These are phyloP conservation scores for Erucastrum elatum DNA, from an alignment of 345 rosid genomes.

Conservation along the genomic window DNA sequence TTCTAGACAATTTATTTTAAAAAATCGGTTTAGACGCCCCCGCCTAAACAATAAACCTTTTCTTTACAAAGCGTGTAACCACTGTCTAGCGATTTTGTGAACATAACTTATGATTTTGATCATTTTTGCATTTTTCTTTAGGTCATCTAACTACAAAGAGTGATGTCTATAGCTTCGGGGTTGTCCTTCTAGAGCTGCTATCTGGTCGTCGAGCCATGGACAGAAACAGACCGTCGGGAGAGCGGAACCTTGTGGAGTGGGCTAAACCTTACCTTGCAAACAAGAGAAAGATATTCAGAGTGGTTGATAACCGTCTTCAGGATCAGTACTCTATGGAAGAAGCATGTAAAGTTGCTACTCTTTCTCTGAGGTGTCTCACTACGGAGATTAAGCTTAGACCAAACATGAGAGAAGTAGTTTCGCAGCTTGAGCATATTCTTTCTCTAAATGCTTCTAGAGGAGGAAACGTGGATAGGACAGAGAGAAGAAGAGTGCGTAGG, in stretches of 20 bases:
- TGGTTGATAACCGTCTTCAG: slow-evolving; percentile 86
- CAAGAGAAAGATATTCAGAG: slow-evolving; percentile 70
- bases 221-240: slow-evolving; percentile 87
- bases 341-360: slow-evolving; percentile 39
- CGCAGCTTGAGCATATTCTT: slow-evolving; percentile 36
- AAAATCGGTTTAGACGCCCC: not conserved
- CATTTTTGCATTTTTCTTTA: slow-evolving; percentile 32
- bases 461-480: slow-evolving; percentile 20
- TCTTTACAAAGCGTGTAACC: not conserved
- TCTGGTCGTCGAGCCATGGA: slow-evolving; percentile 98
- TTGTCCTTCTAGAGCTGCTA: slow-evolving; percentile 86
- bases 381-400: slow-evolving; percentile 38
- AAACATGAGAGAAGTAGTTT: slow-evolving; percentile 36
- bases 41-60: no score
- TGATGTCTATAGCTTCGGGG: slow-evolving; percentile 95
- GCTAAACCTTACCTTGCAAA: slow-evolving; percentile 82
- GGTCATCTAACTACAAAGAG: slow-evolving; percentile 95
- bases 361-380: slow-evolving; percentile 37
- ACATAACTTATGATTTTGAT: not conserved
- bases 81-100: not conserved
- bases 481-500: slow-evolving; percentile 21
- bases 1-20: not conserved
- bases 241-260: slow-evolving; percentile 88
- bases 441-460: slow-evolving; percentile 21
- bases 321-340: slow-evolving; percentile 71